These are phyloP conservation scores for Diaporthe amygdali DNA, from an alignment of 2,329 filamentous ascomycete species.

Conservation along the genomic window DNA sequence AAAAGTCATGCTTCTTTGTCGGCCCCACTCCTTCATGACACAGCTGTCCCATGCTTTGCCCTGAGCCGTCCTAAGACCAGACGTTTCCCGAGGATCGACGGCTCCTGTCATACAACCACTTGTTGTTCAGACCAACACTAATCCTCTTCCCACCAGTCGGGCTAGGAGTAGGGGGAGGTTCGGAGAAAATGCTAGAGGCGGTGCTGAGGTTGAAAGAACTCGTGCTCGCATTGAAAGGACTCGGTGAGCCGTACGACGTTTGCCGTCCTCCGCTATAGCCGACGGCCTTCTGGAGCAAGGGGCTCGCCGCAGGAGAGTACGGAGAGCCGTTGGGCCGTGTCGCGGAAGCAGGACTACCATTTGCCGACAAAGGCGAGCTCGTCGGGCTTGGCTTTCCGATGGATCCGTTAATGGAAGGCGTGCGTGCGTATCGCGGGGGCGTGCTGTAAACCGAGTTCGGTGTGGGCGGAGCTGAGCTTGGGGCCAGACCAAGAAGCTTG, in stretches of 20 bases:
- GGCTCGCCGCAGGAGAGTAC: conserved; percentile 51
- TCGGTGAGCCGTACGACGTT: conserved; percentile 63
- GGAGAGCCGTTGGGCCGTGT: conserved; percentile 49
- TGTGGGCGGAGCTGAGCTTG: conserved; percentile 65
- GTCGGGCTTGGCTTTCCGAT: conserved; percentile 63
- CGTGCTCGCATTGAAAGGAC: conserved; percentile 55
- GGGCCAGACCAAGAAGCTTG: conserved; percentile 79
- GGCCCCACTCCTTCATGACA: no score
- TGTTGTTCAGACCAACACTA: conserved; percentile 83
- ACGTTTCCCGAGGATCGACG: conserved; percentile 57
- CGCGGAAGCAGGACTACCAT: conserved; percentile 42
- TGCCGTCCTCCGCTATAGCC: conserved; percentile 59
- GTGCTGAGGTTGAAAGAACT: conserved; percentile 54
- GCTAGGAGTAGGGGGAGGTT: conserved; percentile 71
- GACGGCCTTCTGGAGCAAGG: conserved; percentile 72
- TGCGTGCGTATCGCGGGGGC: conserved; percentile 84
- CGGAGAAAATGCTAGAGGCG: conserved; percentile 54
- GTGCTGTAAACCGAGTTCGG: conserved; percentile 79
- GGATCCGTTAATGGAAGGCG: conserved; percentile 68
- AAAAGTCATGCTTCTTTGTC: background rate
- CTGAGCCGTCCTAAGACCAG: conserved; percentile 33
- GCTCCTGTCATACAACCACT: conserved; percentile 92
- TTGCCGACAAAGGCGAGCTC: conserved; percentile 63
- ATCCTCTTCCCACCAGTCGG: conserved; percentile 69
- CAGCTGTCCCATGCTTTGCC: background rate